These are phyloP conservation scores for Carex littledalei DNA, from an alignment of 176 grass and related monocot genomes.

Conservation along the genomic window DNA sequence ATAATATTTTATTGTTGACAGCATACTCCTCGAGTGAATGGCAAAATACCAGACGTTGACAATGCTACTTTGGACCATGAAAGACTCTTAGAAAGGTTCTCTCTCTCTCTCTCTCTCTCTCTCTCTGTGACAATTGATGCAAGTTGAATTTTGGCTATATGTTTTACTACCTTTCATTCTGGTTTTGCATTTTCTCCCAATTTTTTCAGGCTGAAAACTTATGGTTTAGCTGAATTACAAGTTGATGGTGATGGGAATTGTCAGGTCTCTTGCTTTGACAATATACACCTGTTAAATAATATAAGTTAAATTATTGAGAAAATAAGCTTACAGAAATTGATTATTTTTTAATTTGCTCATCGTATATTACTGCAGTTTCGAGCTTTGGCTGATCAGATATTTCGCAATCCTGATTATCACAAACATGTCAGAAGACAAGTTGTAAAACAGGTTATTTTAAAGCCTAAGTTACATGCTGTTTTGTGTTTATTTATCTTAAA, in stretches of 20 bases:
- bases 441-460: slow-evolving; percentile 61
- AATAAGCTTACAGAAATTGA: not conserved
- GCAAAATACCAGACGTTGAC: slow-evolving; percentile 78
- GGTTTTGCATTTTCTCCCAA: not conserved
- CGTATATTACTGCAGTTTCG: slow-evolving; percentile 53
- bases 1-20: slow-evolving; percentile 30
- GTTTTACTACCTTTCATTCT: not conserved
- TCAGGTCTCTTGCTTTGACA: slow-evolving; percentile 43
- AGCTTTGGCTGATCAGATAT: slow-evolving; percentile 98
- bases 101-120: not conserved
- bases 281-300: slow-evolving; percentile 4
- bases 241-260: slow-evolving; percentile 99
- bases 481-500: slow-evolving; percentile 16
- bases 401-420: slow-evolving; percentile 91
- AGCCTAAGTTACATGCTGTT: not conserved
- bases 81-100: slow-evolving; percentile 83
- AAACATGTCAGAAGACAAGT: slow-evolving; percentile 74
- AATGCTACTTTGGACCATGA: slow-evolving; percentile 93
- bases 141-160: not conserved
- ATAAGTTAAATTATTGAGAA: not conserved
- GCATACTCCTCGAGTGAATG: slow-evolving; percentile 98
- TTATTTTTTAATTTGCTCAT: not conserved
- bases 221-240: slow-evolving; percentile 94
- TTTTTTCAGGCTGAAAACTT: slow-evolving; percentile 58
- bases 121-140: not conserved